Evolutionary conservation across 2,329 filamentous ascomycete genomes (phyloP), one percentile per base, ranked within the genome.

Genomic region (Neopestalotiopsis rosae): DNA sequence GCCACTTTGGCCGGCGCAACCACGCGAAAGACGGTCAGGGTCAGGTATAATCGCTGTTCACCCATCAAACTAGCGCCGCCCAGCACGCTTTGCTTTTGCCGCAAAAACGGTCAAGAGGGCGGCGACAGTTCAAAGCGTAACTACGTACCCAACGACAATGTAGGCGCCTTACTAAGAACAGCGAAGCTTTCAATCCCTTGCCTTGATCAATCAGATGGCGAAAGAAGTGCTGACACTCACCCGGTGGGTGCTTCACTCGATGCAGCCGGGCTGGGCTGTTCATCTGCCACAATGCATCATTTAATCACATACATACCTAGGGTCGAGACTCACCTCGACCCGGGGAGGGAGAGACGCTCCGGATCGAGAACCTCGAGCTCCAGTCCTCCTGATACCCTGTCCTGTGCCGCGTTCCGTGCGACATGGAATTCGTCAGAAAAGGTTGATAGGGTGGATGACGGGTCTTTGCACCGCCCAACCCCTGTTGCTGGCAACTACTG

Each of bases 331-430:
- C 20, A 24, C n/a, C 13, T 49, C 42, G 42, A 17, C 45, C 45
- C 45, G n/a, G 45, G 45, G 45, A 52, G 20, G 45, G 45, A 52
- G 45, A 52, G 20, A 52, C 17, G 45, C 45, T 52, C 45, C 45
- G 45, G 45, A 20, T 52, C 45, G 45, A 52, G 45, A 52, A n/a
- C 45, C 45, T 52, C 34, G 6, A 38, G 34, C 34, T 38, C 34
- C 34, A 38, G 34, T 38, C 45, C 45, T 52, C 45, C 45, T 52
- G 45, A 52, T 52, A 20, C 45, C 45, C 24, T 28, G 59, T 62
- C 45, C 24, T 28, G 59, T 62, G 59, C 59, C 59, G 59, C 59
- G 59, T 62, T 62, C 59, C 59, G 59, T 62, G 34, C 59, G 59
- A 62, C 59, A 38, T 38, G 34, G 34, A 34, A 62, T 34, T 38